These are phyloP conservation scores for Melampsora americana DNA, from an alignment of 1,284 basidiomycete species.

Conservation along the genomic window DNA sequence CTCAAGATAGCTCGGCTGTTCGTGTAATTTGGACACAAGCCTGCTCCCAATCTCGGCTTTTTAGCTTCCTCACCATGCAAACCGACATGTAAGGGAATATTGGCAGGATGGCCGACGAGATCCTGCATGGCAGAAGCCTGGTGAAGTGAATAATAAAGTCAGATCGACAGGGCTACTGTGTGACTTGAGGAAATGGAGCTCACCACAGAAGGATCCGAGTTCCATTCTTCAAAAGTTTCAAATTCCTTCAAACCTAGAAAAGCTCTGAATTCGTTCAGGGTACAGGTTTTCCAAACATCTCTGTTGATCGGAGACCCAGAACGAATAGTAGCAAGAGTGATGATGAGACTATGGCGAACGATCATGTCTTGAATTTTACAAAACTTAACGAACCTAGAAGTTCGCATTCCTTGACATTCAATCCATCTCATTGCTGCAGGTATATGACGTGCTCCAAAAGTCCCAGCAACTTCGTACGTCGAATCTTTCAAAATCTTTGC, in stretches of 20 bases:
- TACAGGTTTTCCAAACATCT: slow-evolving; percentile 40
- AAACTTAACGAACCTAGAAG: slow-evolving; percentile 25
- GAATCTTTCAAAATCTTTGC: slow-evolving; percentile 33
- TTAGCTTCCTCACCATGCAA: slow-evolving; percentile 43
- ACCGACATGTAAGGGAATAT: slow-evolving; percentile 41
- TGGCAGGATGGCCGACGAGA: slow-evolving; percentile 40
- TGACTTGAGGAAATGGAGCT: neutral
- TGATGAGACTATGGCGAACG: neutral
- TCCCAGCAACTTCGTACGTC: slow-evolving; percentile 39
- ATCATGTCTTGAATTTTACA: neutral
- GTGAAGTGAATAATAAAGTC: neutral
- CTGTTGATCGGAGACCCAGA: neutral
- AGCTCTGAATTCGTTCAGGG: slow-evolving; percentile 37
- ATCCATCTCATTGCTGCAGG: slow-evolving; percentile 38
- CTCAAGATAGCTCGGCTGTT: slow-evolving; percentile 42
- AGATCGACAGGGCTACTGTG: neutral
- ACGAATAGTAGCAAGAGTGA: neutral
- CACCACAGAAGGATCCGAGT: slow-evolving; percentile 28
- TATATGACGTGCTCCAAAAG: slow-evolving; percentile 32
- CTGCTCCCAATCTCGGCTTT: slow-evolving; percentile 29
- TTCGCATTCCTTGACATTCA: slow-evolving; percentile 44
- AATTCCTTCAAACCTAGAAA: slow-evolving; percentile 38
- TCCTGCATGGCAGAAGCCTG: slow-evolving; percentile 41
- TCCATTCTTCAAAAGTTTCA: slow-evolving; percentile 38
- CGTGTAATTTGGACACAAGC: slow-evolving; percentile 37